Evolutionary conservation across 108 stramenopile genomes (phyloP).

Genomic region (Phaeodactylum tricornutum): DNA sequence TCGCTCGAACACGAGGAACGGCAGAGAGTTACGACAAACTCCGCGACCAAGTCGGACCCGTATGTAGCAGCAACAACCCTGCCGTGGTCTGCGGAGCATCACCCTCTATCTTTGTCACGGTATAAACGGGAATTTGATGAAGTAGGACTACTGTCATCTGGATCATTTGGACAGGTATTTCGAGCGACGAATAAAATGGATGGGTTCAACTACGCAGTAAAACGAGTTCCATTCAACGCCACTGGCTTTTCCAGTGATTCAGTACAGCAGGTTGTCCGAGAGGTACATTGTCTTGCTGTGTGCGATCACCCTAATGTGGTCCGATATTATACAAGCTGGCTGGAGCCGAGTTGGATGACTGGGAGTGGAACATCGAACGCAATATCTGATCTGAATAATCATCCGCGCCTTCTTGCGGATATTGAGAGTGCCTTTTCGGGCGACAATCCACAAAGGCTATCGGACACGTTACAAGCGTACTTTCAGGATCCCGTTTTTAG

Average conservation of each 20-base stretch:
- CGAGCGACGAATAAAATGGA: slow-evolving; percentile 74
- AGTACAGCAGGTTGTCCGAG: slow-evolving; percentile 67
- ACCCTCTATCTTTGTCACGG: slow-evolving; percentile 68
- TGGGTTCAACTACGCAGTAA: slow-evolving; percentile 72
- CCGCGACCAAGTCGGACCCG: slow-evolving; percentile 4
- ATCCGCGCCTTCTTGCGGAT: slow-evolving; percentile 1
- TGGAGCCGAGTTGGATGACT: slow-evolving; percentile 87
- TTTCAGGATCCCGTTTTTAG: background rate
- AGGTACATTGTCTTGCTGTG: slow-evolving; percentile 80
- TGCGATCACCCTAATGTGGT: slow-evolving; percentile 87
- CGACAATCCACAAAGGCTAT: too few relatives aligned
- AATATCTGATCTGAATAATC: background rate
- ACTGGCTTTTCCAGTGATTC: slow-evolving; percentile 60
- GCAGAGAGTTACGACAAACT: too few relatives aligned
- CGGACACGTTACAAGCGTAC: background rate
- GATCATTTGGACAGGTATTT: slow-evolving; percentile 87
- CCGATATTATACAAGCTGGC: slow-evolving; percentile 87
- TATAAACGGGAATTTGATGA: slow-evolving; percentile 81
- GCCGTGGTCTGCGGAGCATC: slow-evolving; percentile 52
- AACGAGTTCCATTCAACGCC: slow-evolving; percentile 63
- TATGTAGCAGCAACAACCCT: slow-evolving; percentile 1
- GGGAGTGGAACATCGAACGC: slow-evolving; percentile 22
- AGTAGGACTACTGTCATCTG: slow-evolving; percentile 55
- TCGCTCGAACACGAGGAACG: slow-evolving; percentile 46
- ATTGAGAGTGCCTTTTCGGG: background rate